Evolutionary conservation across 1,284 basidiomycete species (phyloP), one percentile per base, ranked within the genome.

Genomic region (Cryptococcus hybrid): DNA sequence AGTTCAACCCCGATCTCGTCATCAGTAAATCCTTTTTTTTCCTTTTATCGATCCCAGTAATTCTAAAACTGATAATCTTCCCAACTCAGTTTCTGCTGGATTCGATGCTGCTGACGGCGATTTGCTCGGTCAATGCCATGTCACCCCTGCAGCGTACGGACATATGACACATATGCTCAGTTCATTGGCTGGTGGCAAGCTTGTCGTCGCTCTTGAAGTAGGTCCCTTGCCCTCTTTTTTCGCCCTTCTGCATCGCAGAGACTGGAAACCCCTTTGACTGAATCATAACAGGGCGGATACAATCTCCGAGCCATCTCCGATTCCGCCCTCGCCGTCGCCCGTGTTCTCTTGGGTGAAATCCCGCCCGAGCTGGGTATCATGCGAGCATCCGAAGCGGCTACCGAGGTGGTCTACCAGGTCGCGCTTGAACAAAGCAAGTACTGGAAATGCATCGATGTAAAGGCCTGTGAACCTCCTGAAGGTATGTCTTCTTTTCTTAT

Each of bases 131-230:
- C 87, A 87, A 76, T 97, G 93, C 71, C 81, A 86, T 62, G 94
- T 99, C 57, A 85, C 90, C 1, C 96, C 96, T 0, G 84, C 86
- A n/a, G 95, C 93, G 2, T 99, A 93, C 74, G 93, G 93, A 0
- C 95, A 98, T 69, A 98, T 99, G 94, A 97, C 96, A 2, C 90
- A 97, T 69, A 93, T 96, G 88, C 82, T 99, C 3, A 84, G 86
- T 46, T 86, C 88, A n/a, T 82, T 99, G 7, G 94, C 95, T 9
- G 84, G 86, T 3, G 96, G 96, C 5, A 88, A 86, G 67, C 69
- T 98, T 6, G 91, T 96, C 11, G 92, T 96, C 24, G 93, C 92
- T 3, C 84, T 99, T 35, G 96, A 99, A 84, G 93, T 92, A 57
- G n/a, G 13, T 47, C 5, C 35, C 18, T 18, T 24, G 39, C 2